A percentile compares a stretch with the other conserved stretches of the same genome.
Evolutionary conservation across 306 rosid genomes (phyloP).

Genomic region (Psophocarpus tetragonolobus): DNA sequence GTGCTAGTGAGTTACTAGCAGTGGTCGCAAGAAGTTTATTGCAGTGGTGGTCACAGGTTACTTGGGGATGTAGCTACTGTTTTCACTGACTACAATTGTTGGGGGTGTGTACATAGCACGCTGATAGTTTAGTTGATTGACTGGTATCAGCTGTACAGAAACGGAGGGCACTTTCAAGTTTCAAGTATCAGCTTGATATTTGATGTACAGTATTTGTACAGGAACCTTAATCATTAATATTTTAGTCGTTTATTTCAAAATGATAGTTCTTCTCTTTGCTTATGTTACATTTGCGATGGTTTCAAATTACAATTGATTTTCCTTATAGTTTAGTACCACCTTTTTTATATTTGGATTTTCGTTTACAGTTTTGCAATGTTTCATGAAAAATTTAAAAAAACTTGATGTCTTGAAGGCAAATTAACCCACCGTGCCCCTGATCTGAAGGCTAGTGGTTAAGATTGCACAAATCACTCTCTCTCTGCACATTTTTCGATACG

Average conservation of each 20-base stretch:
- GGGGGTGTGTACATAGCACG: constrained; percentile 63
- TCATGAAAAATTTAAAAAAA: background rate
- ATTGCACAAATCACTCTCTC: no score
- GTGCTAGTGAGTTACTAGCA: constrained; percentile 27
- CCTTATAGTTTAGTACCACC: background rate
- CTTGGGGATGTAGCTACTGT: constrained; percentile 49
- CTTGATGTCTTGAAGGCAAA: background rate
- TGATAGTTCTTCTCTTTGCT: constrained; percentile 18
- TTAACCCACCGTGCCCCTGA: no score
- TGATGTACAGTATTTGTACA: constrained; percentile 51
- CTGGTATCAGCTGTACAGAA: constrained; percentile 50
- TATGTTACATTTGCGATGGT: background rate
- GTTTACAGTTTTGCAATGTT: background rate
- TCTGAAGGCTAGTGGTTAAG: background rate
- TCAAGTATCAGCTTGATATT: constrained; percentile 32
- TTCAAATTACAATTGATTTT: background rate
- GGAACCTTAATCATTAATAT: constrained; percentile 28
- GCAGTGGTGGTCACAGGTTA: constrained; percentile 44
- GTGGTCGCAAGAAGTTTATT: constrained; percentile 35
- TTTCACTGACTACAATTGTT: constrained; percentile 54
- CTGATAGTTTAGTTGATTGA: constrained; percentile 43
- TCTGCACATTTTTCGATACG: no score
- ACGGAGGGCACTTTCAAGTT: constrained; percentile 34
- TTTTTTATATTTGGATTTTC: background rate
- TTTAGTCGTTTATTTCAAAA: constrained; percentile 23